Evolutionary conservation across 139 green algal species (phyloP).

Genomic region (Microglena sp.): DNA sequence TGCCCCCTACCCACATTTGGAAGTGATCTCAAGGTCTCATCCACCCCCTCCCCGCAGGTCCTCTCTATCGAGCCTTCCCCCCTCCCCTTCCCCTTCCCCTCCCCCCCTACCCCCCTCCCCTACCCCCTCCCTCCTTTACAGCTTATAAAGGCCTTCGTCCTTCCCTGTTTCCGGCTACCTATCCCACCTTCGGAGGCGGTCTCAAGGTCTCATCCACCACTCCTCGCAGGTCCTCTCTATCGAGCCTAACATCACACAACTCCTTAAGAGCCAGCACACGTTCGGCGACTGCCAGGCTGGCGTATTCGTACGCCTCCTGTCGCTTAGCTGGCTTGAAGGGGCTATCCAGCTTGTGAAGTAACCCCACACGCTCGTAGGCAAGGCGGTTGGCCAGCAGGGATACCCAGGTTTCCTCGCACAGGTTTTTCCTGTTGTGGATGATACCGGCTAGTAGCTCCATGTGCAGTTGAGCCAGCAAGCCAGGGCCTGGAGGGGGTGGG

Average conservation of each 20-base stretch:
- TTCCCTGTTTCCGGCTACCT: too few species aligned
- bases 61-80: too few species aligned
- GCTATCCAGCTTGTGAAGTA: too few species aligned
- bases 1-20: too few species aligned
- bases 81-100: too few species aligned
- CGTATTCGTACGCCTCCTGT: slow-evolving; percentile 5
- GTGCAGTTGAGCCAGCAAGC: slow-evolving; percentile 4
- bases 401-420: too few species aligned
- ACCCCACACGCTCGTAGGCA: not conserved
- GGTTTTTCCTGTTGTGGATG: slow-evolving; percentile 3
- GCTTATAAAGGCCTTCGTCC: too few species aligned
- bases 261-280: not conserved
- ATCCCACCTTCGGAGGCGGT: too few species aligned
- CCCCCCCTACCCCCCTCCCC: too few species aligned
- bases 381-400: slow-evolving; percentile 6
- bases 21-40: too few species aligned
- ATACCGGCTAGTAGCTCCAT: slow-evolving; percentile 7
- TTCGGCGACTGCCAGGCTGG: not conserved
- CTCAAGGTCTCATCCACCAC: not conserved
- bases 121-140: too few species aligned
- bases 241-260: slow-evolving; percentile 6
- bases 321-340: not conserved
- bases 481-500: slow-evolving; percentile 1
- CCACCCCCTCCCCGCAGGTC: too few species aligned
- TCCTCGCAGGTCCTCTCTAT: not conserved